Conservation (phyloP, 371 early-diverging fungal species). For the Lichtheimia hyalospora region DNA sequence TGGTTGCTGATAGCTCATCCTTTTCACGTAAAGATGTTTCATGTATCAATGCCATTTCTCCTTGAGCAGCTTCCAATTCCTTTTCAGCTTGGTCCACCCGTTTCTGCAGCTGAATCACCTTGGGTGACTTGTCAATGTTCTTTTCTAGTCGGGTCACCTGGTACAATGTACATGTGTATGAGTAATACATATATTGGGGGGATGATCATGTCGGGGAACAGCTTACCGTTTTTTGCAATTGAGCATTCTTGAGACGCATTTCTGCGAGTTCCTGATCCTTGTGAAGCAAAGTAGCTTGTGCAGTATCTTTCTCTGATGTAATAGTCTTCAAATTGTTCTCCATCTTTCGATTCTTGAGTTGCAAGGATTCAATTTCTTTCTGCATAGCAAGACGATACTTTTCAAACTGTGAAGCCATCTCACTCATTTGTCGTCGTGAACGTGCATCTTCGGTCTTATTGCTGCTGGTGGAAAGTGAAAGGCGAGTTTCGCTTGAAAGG, state of each 20-base stretch:
- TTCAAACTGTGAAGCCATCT: constrained; percentile 24
- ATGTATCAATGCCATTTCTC: constrained; percentile 7
- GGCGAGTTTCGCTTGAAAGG: constrained; percentile 19
- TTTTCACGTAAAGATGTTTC: constrained; percentile 7
- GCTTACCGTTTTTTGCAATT: constrained; percentile 34
- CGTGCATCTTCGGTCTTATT: constrained; percentile 28
- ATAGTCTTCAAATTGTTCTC: constrained; percentile 23
- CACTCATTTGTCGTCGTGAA: constrained; percentile 13
- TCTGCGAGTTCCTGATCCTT: constrained; percentile 41
- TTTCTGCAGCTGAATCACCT: constrained; percentile 28
- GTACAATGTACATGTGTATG: background rate
- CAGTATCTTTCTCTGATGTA: constrained; percentile 23
- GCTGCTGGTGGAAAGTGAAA: constrained; percentile 25
- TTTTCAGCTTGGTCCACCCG: constrained; percentile 29
- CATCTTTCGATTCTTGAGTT: constrained; percentile 30
- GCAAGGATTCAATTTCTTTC: constrained; percentile 37
- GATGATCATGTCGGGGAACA: background rate
- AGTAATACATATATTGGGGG: no score
- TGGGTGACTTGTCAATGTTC: constrained; percentile 22
- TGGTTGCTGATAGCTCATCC: background rate
- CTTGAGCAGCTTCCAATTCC: constrained; percentile 1
- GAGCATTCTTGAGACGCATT: constrained; percentile 28
- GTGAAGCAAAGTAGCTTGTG: constrained; percentile 14
- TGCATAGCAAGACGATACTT: constrained; percentile 33
- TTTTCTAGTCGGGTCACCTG: constrained; percentile 29